These are phyloP conservation scores for Leishmania martiniquensis DNA, from an alignment of 208 protist genomes.

Conservation along the genomic window DNA sequence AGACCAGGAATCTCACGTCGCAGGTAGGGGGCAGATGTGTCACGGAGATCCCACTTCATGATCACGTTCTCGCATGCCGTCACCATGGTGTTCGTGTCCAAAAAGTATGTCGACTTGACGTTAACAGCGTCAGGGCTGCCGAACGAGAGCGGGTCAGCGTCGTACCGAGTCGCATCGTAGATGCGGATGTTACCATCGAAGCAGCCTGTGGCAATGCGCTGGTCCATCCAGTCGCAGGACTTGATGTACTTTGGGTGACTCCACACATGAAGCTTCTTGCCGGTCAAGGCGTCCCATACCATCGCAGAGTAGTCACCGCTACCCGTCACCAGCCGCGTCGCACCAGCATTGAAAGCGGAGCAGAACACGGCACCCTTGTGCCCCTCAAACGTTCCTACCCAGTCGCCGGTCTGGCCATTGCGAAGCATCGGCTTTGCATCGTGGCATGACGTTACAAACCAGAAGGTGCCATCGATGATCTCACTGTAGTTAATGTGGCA, in stretches of 20 bases:
- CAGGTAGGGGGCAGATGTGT: slow-evolving; percentile 79
- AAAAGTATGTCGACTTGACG: slow-evolving; percentile 88
- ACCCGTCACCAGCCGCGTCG: slow-evolving; percentile 89
- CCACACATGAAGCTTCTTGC: slow-evolving; percentile 90
- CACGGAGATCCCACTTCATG: slow-evolving; percentile 92
- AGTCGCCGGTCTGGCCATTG: slow-evolving; percentile 95
- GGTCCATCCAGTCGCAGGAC: slow-evolving; percentile 90
- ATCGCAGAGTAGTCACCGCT: slow-evolving; percentile 95
- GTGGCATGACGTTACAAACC: slow-evolving; percentile 92
- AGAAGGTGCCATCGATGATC: slow-evolving; percentile 91
- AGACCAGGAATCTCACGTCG: slow-evolving; percentile 82
- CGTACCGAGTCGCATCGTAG: slow-evolving; percentile 88
- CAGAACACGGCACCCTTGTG: slow-evolving; percentile 96
- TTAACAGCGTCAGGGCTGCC: slow-evolving; percentile 65
- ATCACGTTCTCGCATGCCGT: slow-evolving; percentile 86
- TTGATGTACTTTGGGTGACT: slow-evolving; percentile 95
- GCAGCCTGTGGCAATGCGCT: slow-evolving; percentile 89
- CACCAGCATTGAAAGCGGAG: slow-evolving; percentile 85
- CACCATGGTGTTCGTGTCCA: slow-evolving; percentile 85
- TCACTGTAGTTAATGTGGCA: slow-evolving; percentile 94
- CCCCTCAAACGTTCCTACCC: slow-evolving; percentile 96
- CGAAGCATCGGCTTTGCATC: slow-evolving; percentile 95
- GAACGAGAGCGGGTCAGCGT: slow-evolving; percentile 76
- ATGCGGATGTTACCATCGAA: slow-evolving; percentile 92
- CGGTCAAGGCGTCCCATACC: slow-evolving; percentile 93